phyloP scores from a whole-genome alignment of 2,329 filamentous ascomycete genomes.

The Stagonosporopsis cucurbitacearum region DNA sequence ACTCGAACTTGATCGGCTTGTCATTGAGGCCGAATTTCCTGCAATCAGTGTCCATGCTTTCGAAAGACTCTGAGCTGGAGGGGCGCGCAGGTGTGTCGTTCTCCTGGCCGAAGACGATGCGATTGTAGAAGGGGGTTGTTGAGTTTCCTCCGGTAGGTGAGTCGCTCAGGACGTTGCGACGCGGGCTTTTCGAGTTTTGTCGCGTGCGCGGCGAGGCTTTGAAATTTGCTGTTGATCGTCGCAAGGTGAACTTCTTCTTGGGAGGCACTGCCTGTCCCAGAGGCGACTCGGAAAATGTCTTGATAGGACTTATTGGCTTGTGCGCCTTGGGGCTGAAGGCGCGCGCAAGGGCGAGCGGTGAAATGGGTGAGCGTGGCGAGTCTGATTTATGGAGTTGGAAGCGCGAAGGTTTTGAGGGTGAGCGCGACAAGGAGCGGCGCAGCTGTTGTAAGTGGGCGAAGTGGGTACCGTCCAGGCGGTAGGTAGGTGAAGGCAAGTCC shows the following conservation, averaged over 20 bases:
- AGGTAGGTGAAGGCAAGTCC: conserved; percentile 85
- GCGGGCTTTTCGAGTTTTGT: conserved; percentile 76
- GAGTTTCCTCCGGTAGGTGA: conserved; percentile 75
- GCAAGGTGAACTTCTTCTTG: conserved; percentile 62
- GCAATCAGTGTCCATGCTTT: conserved; percentile 45
- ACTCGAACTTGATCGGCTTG: conserved; percentile 57
- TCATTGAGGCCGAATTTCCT: conserved; percentile 52
- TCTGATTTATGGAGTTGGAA: conserved; percentile 68
- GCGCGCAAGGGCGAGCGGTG: conserved; percentile 53
- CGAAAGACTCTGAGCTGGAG: conserved; percentile 29
- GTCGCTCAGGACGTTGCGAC: conserved; percentile 70
- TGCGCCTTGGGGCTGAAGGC: conserved; percentile 52
- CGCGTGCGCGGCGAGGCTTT: conserved; percentile 69
- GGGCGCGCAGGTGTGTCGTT: conserved; percentile 44
- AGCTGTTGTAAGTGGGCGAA: conserved; percentile 82
- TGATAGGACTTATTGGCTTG: conserved; percentile 57
- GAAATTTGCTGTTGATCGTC: conserved; percentile 56
- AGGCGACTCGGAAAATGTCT: conserved; percentile 65
- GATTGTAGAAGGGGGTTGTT: conserved; percentile 59
- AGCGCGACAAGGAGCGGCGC: conserved; percentile 85
- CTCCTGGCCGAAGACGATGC: conserved; percentile 57
- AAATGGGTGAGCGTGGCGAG: conserved; percentile 50
- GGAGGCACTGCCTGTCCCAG: conserved; percentile 62
- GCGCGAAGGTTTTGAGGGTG: conserved; percentile 80
- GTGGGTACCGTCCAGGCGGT: conserved; percentile 74